Base-by-base conservation (phyloP, 176 grass and related monocot genomes). In the Themeda triandra region DNA sequence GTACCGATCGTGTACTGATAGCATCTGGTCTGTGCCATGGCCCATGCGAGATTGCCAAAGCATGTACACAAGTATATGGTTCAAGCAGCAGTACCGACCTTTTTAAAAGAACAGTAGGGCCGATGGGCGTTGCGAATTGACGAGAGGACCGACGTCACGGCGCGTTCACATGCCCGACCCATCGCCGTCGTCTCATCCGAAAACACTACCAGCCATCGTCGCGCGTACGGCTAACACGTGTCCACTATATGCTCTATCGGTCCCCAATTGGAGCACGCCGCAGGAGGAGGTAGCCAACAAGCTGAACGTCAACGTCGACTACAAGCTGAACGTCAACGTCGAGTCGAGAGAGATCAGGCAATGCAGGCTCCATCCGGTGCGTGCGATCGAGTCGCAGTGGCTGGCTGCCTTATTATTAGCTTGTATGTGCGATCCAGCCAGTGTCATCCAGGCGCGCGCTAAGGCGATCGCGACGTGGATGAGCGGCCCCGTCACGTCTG, bases 91-190 rank as follows among this genome's bases (percentile, higher is more conserved):
- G 23, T 4, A 23, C 21, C 0, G 56, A 59, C 56, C 19, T 56
- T 56, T 53, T 56, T 23, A 9, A 56, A 53, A 54, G 8, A 54
- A 21, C 49, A 53, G 1, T 2, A 18, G 48, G 56, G 23, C 56
- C 69, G 23, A 11, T 62, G 13, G n/a, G 15, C 24, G n/a, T 3
- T 65, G 8, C 60, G 14, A 81, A 28, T 62, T 63, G 86, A 82
- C 79, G 79, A 19, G 41, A 77, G 72, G 29, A 39, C 72, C 56
- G 45, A 67, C 78, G 64, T 87, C 70, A 75, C 78, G 30, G 46
- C 85, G 60, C 78, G 66, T 85, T 42, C 30, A 31, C 8, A 48
- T 4, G 39, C 6, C 27, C 32, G 1, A 46, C 28, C 46, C 46
- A 28, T 72, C 69, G 7, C 1, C 42, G 7, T 21, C 27, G 15